Percentiles rank a stretch among this genome's conserved stretches.
These are phyloP conservation scores for Colletotrichum liaoningense DNA, from an alignment of 2,329 filamentous ascomycete species.

Conservation along the genomic window DNA sequence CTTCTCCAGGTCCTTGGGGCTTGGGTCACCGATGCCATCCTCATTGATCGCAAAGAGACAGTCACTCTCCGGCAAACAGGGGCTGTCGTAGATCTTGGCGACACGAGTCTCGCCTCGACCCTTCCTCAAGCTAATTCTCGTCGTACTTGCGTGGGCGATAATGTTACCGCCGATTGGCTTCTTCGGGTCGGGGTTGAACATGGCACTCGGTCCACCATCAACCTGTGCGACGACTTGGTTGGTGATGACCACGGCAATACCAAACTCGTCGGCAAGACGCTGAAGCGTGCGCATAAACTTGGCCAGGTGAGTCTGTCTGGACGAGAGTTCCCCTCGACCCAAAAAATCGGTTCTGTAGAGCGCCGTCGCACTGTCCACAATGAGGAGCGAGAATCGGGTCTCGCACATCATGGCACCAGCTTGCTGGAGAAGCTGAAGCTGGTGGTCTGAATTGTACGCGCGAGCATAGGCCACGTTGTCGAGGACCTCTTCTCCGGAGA, in stretches of 20 bases:
- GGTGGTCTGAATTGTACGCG: constrained; percentile 98
- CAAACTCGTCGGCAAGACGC: constrained; percentile 84
- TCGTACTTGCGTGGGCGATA: constrained; percentile 97
- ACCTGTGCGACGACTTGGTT: constrained; percentile 99
- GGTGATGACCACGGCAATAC: constrained; percentile 97
- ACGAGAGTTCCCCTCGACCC: constrained; percentile 96
- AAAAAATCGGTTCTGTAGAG: constrained; percentile 97
- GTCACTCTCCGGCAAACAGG: constrained; percentile 95
- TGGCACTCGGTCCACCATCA: constrained; percentile 92
- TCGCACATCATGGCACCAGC: constrained; percentile 99
- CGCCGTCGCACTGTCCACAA: constrained; percentile 95
- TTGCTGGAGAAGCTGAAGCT: constrained; percentile 93
- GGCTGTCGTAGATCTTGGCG: constrained; percentile 99
- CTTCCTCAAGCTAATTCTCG: constrained; percentile 93
- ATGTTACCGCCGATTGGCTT: constrained; percentile 99
- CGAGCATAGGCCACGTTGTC: constrained; percentile 99
- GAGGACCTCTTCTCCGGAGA: constrained; percentile 95
- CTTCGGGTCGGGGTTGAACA: constrained; percentile 99
- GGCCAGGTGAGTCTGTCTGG: constrained; percentile 86
- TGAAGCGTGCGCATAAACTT: constrained; percentile 91
- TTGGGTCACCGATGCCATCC: constrained; percentile 95
- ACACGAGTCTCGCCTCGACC: constrained; percentile 94
- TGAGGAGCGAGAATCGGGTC: constrained; percentile 93
- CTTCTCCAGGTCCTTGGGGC: constrained; percentile 95
- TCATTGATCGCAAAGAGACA: constrained; percentile 97